Evolutionary conservation across 2,329 filamentous ascomycete genomes (phyloP).

Genomic region (Cladosporium sp.): DNA sequence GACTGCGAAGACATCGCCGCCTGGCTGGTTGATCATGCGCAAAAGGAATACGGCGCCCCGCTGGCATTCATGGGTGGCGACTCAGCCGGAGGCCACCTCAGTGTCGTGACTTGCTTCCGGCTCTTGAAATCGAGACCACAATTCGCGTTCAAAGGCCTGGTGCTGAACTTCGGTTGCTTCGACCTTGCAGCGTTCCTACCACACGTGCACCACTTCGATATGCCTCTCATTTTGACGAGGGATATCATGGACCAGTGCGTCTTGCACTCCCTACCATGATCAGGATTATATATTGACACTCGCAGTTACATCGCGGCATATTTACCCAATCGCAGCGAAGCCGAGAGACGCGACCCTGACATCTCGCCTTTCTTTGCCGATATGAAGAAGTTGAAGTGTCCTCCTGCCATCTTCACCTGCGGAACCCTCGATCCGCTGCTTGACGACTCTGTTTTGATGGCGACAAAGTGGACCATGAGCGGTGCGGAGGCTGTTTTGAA

Average conservation of each 20-base stretch:
- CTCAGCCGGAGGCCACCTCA: conserved; percentile 48
- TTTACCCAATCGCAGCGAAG: conserved; percentile 36
- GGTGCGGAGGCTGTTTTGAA: conserved; percentile 47
- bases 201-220: conserved; percentile 35
- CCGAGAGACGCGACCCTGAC: conserved; percentile 38
- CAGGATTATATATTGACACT: conserved; percentile 2
- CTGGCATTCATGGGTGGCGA: conserved; percentile 42
- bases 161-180: conserved; percentile 50
- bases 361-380: conserved; percentile 49
- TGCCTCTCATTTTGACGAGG: conserved; percentile 40
- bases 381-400: conserved; percentile 35
- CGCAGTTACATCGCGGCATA: conserved; percentile 40
- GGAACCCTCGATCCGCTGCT: conserved; percentile 51
- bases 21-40: conserved; percentile 46
- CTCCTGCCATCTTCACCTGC: conserved; percentile 49
- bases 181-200: conserved; percentile 43
- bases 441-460: conserved; percentile 49
- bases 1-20: conserved; percentile 54
- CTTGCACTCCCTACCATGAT: background rate
- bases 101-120: conserved; percentile 41
- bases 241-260: conserved; percentile 38
- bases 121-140: conserved; percentile 35
- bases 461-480: conserved; percentile 47
- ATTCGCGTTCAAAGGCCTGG: conserved; percentile 44
- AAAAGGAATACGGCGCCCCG: conserved; percentile 35